Conservation (phyloP, 768 basidiomycete genomes). For the Lactarius pseudohatsudake region DNA sequence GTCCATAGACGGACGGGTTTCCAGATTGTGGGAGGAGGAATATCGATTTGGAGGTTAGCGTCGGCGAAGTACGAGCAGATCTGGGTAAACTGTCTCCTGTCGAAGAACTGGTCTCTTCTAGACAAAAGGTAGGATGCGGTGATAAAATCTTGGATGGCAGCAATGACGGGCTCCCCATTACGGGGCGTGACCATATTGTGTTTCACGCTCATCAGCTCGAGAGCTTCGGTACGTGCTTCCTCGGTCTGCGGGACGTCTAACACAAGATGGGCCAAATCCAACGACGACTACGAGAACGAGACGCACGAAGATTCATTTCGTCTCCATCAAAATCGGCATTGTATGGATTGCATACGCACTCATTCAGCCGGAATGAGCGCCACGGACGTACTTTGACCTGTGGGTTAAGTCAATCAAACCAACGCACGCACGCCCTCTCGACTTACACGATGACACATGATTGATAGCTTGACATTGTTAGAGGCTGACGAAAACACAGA, state of each 20-base stretch:
- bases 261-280: constrained; percentile 11
- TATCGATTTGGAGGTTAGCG: constrained; percentile 87
- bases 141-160: constrained; percentile 99
- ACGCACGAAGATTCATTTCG: constrained; percentile 97
- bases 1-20: constrained; percentile 96
- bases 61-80: constrained; percentile 95
- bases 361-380: constrained; percentile 95
- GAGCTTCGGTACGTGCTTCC: constrained; percentile 94
- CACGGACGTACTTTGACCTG: constrained; percentile 92
- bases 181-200: constrained; percentile 96
- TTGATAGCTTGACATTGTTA: constrained; percentile 69
- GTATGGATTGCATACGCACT: constrained; percentile 99
- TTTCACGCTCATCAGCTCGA: constrained; percentile 96
- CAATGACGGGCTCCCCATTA: constrained; percentile 98
- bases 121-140: constrained; percentile 97
- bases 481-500: constrained; percentile 11
- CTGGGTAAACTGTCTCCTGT: constrained; percentile 92
- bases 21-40: constrained; percentile 92
- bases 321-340: constrained; percentile 99
- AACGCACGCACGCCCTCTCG: neutral
- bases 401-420: constrained; percentile 16
- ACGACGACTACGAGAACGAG: constrained; percentile 9
- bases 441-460: constrained; percentile 94
- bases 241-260: constrained; percentile 98
- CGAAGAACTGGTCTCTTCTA: constrained; percentile 88